These are phyloP conservation scores for Hypholoma sublateritium DNA, from an alignment of 768 basidiomycete genomes.

Conservation along the genomic window DNA sequence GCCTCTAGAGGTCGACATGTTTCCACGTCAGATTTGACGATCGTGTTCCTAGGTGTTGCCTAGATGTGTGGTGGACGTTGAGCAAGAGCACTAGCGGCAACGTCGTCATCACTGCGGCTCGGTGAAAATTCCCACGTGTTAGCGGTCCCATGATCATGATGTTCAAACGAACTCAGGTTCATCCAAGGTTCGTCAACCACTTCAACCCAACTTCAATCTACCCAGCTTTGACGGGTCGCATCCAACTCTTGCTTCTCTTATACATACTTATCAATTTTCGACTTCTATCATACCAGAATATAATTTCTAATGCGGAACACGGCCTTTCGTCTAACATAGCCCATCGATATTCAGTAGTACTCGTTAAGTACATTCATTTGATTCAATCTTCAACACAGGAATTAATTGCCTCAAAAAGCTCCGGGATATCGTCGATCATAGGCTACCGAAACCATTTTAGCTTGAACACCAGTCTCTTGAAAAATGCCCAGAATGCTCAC, in stretches of 20 bases:
- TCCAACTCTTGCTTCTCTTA: too few relatives aligned
- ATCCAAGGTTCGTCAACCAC: too few relatives aligned
- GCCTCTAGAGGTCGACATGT: constrained; percentile 43
- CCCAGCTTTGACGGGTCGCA: too few relatives aligned
- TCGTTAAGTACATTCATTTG: too few relatives aligned
- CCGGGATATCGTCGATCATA: not conserved
- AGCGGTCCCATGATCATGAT: too few relatives aligned
- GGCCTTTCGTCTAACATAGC: not conserved
- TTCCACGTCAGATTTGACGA: not conserved
- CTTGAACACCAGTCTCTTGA: not conserved
- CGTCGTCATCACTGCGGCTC: not conserved
- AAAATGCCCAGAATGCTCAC: not conserved
- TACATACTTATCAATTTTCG: not conserved
- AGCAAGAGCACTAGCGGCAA: not conserved
- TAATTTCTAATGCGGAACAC: too few relatives aligned
- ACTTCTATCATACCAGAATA: not conserved
- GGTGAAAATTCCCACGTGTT: not conserved
- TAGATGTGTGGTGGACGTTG: not conserved
- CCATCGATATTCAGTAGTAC: too few relatives aligned
- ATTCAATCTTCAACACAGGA: not conserved
- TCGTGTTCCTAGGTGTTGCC: not conserved
- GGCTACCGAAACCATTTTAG: not conserved
- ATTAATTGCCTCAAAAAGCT: not conserved
- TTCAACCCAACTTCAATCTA: too few relatives aligned
- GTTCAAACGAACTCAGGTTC: too few relatives aligned